phyloP scores from a whole-genome alignment of 1,284 basidiomycete genomes.

The Apiotrichum montevideense region DNA sequence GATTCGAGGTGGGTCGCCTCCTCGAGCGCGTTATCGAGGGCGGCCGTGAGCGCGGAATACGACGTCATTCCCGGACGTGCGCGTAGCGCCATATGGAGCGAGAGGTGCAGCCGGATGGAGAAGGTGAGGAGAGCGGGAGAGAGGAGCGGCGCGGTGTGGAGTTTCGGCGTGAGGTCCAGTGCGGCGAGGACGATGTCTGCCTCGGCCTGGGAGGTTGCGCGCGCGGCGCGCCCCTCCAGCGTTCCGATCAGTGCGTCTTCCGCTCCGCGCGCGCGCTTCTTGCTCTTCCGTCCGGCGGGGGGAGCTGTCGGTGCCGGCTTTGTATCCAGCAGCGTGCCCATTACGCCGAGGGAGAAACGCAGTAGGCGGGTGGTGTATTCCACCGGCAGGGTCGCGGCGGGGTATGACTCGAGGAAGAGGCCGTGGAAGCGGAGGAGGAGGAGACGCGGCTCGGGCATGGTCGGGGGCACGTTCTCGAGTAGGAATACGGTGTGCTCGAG shows the following conservation, averaged over 20 bases:
- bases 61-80: constrained; percentile 5
- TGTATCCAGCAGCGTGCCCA: constrained; percentile 28
- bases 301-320: constrained; percentile 4
- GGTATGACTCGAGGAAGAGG: constrained; percentile 29
- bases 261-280: constrained; percentile 67
- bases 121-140: constrained; percentile 62
- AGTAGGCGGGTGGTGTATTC: constrained; percentile 39
- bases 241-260: constrained; percentile 69
- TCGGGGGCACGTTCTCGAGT: constrained; percentile 26
- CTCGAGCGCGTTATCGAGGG: constrained; percentile 11
- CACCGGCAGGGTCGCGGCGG: constrained; percentile 27
- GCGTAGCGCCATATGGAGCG: constrained; percentile 25
- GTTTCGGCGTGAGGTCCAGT: constrained; percentile 49
- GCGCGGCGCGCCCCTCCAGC: constrained; percentile 49
- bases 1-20: constrained; percentile 8
- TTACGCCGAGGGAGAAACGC: constrained; percentile 25
- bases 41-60: not conserved
- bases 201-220: constrained; percentile 54
- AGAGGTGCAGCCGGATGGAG: constrained; percentile 49
- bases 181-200: constrained; percentile 55
- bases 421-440: constrained; percentile 37
- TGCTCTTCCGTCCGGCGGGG: constrained; percentile 52
- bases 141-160: constrained; percentile 58
- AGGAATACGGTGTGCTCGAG: constrained; percentile 42
- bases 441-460: constrained; percentile 30